These are phyloP conservation scores for Cordyceps militaris DNA, from an alignment of 2,329 filamentous ascomycete genomes.

Conservation along the genomic window DNA sequence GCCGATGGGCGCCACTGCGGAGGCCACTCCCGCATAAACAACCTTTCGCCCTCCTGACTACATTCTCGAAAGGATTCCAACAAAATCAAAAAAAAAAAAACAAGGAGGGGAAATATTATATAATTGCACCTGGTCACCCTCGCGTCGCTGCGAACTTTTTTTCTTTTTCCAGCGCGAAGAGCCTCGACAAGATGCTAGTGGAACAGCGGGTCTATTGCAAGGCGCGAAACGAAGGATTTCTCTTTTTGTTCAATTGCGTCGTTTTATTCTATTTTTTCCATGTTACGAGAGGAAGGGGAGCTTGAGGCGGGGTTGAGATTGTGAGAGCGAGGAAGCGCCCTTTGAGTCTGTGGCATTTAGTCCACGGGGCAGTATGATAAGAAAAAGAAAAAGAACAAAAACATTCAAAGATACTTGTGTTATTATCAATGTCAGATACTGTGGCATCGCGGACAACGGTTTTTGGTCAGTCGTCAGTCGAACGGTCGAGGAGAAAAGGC, in stretches of 20 bases:
- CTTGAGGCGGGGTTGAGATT: not conserved
- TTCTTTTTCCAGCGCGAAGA: not conserved
- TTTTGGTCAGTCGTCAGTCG: not conserved
- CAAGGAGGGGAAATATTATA: not conserved
- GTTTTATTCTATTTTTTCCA: not conserved
- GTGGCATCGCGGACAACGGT: not conserved
- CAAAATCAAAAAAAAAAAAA: conserved; percentile 1
- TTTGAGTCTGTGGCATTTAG: not conserved
- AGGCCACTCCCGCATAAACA: conserved; percentile 19
- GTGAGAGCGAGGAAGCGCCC: not conserved
- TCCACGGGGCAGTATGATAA: not conserved
- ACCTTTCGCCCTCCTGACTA: not conserved
- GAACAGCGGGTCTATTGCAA: not conserved
- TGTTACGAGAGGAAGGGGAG: not conserved
- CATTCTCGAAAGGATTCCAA: not conserved
- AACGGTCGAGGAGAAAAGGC: not conserved
- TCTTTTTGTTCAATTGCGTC: not conserved
- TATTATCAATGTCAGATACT: conserved; percentile 2
- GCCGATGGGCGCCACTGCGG: conserved; percentile 45
- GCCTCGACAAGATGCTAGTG: not conserved
- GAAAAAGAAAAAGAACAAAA: not conserved
- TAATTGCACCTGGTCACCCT: not conserved
- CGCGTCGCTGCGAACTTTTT: not conserved
- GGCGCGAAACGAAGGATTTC: not conserved
- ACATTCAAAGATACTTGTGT: not conserved